phyloP scores from a whole-genome alignment of 2,329 filamentous ascomycete genomes.

The Diaporthe ilicicola region DNA sequence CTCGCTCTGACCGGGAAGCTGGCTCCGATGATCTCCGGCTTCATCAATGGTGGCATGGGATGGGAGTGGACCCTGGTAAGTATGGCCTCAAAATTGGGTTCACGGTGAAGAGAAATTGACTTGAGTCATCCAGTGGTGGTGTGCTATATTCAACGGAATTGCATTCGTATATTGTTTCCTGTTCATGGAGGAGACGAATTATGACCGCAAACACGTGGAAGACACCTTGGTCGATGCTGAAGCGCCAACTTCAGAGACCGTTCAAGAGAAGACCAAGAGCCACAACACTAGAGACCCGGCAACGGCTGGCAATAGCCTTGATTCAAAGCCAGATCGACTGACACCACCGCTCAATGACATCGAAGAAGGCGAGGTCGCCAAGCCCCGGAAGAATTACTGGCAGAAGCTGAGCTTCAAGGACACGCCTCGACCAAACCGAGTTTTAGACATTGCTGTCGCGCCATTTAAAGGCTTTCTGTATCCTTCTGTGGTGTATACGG shows the following conservation, averaged over 20 bases:
- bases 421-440: constrained; percentile 47
- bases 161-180: constrained; percentile 52
- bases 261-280: not conserved
- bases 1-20: constrained; percentile 41
- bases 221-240: not conserved
- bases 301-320: not conserved
- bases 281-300: not conserved
- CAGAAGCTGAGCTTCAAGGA: constrained; percentile 46
- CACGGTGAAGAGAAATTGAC: not conserved
- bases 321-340: not conserved
- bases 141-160: constrained; percentile 42
- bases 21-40: constrained; percentile 45
- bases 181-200: constrained; percentile 63
- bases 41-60: constrained; percentile 42
- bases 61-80: constrained; percentile 42
- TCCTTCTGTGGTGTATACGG: constrained; percentile 42
- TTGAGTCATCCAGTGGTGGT: constrained; percentile 35
- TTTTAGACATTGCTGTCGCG: constrained; percentile 46
- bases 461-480: constrained; percentile 43
- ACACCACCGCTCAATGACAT: not conserved
- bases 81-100: accelerated
- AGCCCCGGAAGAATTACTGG: constrained; percentile 47
- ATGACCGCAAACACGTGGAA: constrained; percentile 41
- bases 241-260: not conserved
- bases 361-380: constrained; percentile 20